A percentile compares a stretch with the other conserved stretches of the same genome.
Conservation (phyloP, 192 early-diverging fungal species). For the Coemansia sp. region DNA sequence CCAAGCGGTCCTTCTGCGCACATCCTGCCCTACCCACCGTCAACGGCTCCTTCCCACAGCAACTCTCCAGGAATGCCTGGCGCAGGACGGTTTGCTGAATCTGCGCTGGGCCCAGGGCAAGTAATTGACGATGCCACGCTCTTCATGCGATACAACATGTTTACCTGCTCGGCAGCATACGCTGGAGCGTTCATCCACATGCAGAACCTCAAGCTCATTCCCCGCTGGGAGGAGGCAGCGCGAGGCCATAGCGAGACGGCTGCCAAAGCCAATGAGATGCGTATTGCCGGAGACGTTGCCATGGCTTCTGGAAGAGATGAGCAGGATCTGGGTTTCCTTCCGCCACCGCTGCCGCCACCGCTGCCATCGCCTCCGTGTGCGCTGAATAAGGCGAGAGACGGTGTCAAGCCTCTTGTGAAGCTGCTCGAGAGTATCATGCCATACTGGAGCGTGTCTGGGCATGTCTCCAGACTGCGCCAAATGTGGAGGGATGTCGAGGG, state of each 20-base stretch:
- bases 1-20: slow-evolving; percentile 6
- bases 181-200: slow-evolving; percentile 39
- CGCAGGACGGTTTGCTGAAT: slow-evolving; percentile 19
- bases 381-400: slow-evolving; percentile 39
- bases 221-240: slow-evolving; percentile 35
- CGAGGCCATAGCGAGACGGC: slow-evolving; percentile 22
- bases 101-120: slow-evolving; percentile 22
- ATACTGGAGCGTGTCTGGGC: slow-evolving; percentile 42
- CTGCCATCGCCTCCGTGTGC: slow-evolving; percentile 42
- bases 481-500: slow-evolving; percentile 41
- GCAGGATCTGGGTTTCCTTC: slow-evolving; percentile 27
- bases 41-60: slow-evolving; percentile 7
- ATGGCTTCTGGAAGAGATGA: slow-evolving; percentile 12
- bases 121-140: slow-evolving; percentile 42
- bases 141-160: slow-evolving; percentile 44
- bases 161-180: slow-evolving; percentile 31
- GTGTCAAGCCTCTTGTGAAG: slow-evolving; percentile 35
- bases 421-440: slow-evolving; percentile 38
- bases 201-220: slow-evolving; percentile 34
- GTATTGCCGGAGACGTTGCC: slow-evolving; percentile 1
- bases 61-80: slow-evolving; percentile 7
- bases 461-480: slow-evolving; percentile 26
- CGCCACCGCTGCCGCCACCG: slow-evolving; percentile 30
- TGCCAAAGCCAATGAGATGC: slow-evolving; percentile 26
- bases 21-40: slow-evolving; percentile 19